These are phyloP conservation scores for Yarrowia sp. DNA, from an alignment of 805 yeast species.

Conservation along the genomic window DNA sequence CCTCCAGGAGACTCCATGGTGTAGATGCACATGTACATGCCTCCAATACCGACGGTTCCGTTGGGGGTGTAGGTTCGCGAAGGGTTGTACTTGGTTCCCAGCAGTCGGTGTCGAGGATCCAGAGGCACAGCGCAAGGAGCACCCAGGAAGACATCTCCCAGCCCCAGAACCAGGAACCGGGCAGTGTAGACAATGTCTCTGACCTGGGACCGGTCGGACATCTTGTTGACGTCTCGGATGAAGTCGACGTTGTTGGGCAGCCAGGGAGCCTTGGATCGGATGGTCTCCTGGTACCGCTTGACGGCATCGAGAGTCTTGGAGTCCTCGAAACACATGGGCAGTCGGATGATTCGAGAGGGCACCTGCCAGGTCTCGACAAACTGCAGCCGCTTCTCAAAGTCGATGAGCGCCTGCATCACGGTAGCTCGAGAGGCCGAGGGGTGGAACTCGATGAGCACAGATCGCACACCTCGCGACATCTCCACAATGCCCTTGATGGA, in stretches of 20 bases:
- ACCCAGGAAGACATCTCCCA: conserved; percentile 96
- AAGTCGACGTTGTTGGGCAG: conserved; percentile 97
- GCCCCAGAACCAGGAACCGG: conserved; percentile 87
- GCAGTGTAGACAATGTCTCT: conserved; percentile 87
- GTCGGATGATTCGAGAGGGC: conserved; percentile 76
- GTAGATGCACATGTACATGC: conserved; percentile 98
- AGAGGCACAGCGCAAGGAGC: conserved; percentile 99
- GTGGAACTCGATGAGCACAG: conserved; percentile 87
- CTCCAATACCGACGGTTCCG: conserved; percentile 98
- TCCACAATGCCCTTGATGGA: conserved; percentile 82
- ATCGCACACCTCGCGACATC: conserved; percentile 97
- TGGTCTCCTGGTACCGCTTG: conserved; percentile 89
- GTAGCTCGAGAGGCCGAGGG: conserved; percentile 67
- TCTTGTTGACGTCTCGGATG: conserved; percentile 84
- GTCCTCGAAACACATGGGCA: conserved; percentile 98
- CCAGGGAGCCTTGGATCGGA: conserved; percentile 95
- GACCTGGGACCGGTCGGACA: conserved; percentile 71
- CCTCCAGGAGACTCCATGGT: conserved; percentile 99
- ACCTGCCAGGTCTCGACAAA: conserved; percentile 85
- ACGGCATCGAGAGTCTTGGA: conserved; percentile 87
- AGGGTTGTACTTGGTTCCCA: conserved; percentile 95
- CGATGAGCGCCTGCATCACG: conserved; percentile 67
- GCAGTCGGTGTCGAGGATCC: conserved; percentile 91
- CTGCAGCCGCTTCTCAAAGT: conserved; percentile 77
- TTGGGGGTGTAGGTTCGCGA: conserved; percentile 95